Percentiles rank a stretch among this genome's conserved stretches.
Evolutionary conservation across 2,329 filamentous ascomycete species (phyloP).

Genomic region (Penicillium olsonii): DNA sequence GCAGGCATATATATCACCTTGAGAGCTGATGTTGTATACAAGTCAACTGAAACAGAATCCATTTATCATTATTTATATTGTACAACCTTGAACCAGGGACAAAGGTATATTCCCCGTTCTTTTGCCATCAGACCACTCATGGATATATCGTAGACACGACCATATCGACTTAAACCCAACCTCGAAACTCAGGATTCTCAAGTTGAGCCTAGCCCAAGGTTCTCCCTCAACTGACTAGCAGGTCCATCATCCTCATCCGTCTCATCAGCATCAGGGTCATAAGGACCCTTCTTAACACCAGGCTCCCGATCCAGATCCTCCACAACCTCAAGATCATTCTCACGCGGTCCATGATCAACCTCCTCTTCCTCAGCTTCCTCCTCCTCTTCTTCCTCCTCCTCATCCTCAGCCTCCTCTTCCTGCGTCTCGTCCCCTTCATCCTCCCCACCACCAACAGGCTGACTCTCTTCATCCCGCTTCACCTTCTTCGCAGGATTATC

Average conservation of each 20-base stretch:
- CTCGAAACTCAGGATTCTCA: background rate
- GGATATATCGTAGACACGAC: background rate
- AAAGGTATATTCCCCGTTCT: no score
- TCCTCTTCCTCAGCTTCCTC: conserved; percentile 25
- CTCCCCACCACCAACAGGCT: conserved; percentile 1
- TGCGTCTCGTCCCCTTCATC: conserved; percentile 23
- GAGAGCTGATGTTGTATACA: no score
- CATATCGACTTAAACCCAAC: no score
- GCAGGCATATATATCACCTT: no score
- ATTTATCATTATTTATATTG: conserved; percentile 24
- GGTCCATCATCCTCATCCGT: conserved; percentile 36
- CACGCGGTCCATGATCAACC: conserved; percentile 13
- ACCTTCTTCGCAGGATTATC: conserved; percentile 27
- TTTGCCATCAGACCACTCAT: background rate
- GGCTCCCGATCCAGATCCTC: conserved; percentile 39
- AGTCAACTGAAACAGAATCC: conserved; percentile 11
- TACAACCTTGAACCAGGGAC: conserved; percentile 17
- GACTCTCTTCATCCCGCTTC: conserved; percentile 22
- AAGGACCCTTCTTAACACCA: conserved; percentile 20
- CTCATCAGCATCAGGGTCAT: conserved; percentile 38
- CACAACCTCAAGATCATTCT: conserved; percentile 16
- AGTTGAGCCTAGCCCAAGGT: conserved; percentile 31
- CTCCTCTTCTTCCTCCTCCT: conserved; percentile 26
- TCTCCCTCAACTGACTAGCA: conserved; percentile 33
- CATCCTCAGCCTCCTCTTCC: conserved; percentile 29